These are phyloP conservation scores for Rhizopogon rudus DNA, from an alignment of 768 basidiomycete species.

Conservation along the genomic window DNA sequence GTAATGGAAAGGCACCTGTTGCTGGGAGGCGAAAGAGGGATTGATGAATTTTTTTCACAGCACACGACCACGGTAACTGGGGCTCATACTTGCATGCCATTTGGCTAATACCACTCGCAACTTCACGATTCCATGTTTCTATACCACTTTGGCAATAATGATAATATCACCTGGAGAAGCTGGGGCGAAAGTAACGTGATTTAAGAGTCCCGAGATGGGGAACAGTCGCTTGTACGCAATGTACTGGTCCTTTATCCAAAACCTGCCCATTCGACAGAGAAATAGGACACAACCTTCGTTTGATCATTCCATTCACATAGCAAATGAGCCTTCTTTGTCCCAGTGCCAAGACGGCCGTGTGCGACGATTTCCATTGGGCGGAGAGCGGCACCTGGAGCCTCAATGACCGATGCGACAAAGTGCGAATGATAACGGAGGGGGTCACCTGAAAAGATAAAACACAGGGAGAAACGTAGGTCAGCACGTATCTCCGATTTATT, in stretches of 20 bases:
- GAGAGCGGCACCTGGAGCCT: slow-evolving; percentile 53
- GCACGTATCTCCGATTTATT: slow-evolving; percentile 2
- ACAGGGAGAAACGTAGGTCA: slow-evolving; percentile 3
- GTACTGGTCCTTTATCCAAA: slow-evolving; percentile 48
- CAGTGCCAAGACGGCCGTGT: slow-evolving; percentile 92
- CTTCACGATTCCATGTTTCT: background rate
- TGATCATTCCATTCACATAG: slow-evolving; percentile 85
- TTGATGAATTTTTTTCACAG: slow-evolving; percentile 22
- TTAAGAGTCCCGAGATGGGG: background rate
- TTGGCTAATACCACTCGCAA: background rate
- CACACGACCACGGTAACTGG: too few relatives aligned
- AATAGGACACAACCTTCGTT: slow-evolving; percentile 60
- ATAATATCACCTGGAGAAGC: background rate
- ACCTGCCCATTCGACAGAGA: slow-evolving; percentile 88
- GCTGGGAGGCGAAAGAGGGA: slow-evolving; percentile 43
- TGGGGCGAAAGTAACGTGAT: background rate
- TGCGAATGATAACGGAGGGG: slow-evolving; percentile 96
- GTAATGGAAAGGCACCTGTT: slow-evolving; percentile 18
- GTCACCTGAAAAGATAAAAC: slow-evolving; percentile 54
- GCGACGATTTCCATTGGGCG: slow-evolving; percentile 93
- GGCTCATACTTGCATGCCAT: background rate
- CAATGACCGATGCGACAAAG: slow-evolving; percentile 80
- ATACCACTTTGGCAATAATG: background rate
- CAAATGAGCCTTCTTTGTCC: slow-evolving; percentile 94
- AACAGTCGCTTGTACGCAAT: background rate